Evolutionary conservation across 2,329 filamentous ascomycete species (phyloP).

Genomic region (Drechslera avenae): DNA sequence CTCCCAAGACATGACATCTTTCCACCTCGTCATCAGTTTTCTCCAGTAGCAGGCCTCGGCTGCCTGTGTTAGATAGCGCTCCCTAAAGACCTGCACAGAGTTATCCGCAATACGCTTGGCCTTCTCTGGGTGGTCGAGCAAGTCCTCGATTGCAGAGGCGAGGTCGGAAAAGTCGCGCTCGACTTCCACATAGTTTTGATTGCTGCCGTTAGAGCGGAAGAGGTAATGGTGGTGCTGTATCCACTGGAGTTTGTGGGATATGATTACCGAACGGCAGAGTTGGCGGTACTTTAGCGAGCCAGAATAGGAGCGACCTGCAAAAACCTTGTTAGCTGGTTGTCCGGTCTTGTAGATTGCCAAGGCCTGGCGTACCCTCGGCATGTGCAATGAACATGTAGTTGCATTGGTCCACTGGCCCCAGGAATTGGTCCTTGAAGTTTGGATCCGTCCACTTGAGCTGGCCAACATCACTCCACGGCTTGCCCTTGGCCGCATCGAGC

Average conservation of each 20-base stretch:
- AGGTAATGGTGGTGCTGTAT: constrained; percentile 22
- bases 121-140: constrained; percentile 17
- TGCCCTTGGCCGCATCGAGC: constrained; percentile 15
- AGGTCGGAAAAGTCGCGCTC: constrained; percentile 29
- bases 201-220: constrained; percentile 13
- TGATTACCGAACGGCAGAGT: constrained; percentile 47
- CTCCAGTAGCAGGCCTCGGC: constrained; percentile 28
- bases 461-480: constrained; percentile 24
- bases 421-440: constrained; percentile 2
- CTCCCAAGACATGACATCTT: constrained; percentile 16
- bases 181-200: constrained; percentile 28
- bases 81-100: constrained; percentile 22
- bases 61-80: constrained; percentile 20
- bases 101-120: constrained; percentile 20
- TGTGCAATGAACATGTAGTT: constrained; percentile 52
- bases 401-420: constrained; percentile 30
- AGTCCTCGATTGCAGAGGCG: constrained; percentile 14
- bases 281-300: constrained; percentile 58
- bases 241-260: constrained; percentile 26
- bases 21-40: constrained; percentile 17
- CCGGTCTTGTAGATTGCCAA: background rate
- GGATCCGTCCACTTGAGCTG: constrained; percentile 22
- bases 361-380: constrained; percentile 52
- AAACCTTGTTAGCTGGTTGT: background rate
- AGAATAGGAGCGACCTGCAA: constrained; percentile 48